Base-by-base conservation (phyloP, 495 filamentous ascomycete species). In the Hypoxylon trugodes region DNA sequence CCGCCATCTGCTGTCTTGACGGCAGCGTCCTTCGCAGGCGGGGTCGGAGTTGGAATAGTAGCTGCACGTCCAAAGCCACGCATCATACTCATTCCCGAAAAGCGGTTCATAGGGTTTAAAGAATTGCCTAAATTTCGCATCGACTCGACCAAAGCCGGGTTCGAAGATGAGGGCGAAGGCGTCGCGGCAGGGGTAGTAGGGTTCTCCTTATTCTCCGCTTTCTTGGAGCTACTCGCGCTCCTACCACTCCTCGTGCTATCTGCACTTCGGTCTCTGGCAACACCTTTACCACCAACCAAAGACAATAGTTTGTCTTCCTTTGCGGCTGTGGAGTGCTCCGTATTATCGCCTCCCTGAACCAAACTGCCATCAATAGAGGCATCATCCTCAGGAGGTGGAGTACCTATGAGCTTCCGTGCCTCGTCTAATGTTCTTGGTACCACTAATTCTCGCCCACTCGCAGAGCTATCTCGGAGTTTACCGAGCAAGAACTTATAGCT, bases 401-500 rank as follows among this genome's bases (percentile, higher is more conserved):
- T 85, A 58, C 86, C 86, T 42, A 98, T 89, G 8, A 98, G 83
- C 72, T 89, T 92, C 37, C 93, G 84, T 18, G 93, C 95, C 62
- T 98, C 95, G 48, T 95, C 95, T 1, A 98, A 78, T 6, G 95
- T 98, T 59, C 91, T 92, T 9, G 95, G 95, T 1, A 96, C 78
- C 21, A 82, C 66, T 18, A 88, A 69, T 42, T 77, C 73, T 40
- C 68, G 68, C 41, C 74, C 76, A 40, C 74, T 73, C 19, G 77
- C 83, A 37, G 82, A 74, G 26, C 80, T 82, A 65, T 96, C 92
- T 65, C 89, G 89, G 21, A 97, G 84, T 63, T 92, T 90, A 32
- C 94, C 94, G 46, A 99, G 88, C 7, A 98, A 78, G 59, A 98
- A 96, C 66, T 93, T 96, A 77, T 97, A 96, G 69, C 91, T 96